Evolutionary conservation across 352 stramenopile genomes (phyloP).

Genomic region (Pythium biforme): DNA sequence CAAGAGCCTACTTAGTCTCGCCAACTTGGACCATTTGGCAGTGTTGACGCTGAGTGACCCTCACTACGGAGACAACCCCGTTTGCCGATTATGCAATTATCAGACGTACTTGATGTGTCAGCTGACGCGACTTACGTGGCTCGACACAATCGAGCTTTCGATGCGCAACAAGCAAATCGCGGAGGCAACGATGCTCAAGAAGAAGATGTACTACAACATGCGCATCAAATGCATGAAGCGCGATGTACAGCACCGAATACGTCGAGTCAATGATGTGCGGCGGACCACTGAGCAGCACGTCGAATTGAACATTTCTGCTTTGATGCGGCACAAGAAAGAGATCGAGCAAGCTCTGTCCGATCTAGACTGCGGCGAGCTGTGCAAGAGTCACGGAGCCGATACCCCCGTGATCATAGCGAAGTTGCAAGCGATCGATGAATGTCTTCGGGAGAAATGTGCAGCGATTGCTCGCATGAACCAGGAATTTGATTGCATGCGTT

Average conservation of each 20-base stretch:
- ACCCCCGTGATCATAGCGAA: conserved; percentile 26
- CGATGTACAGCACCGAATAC: conserved; percentile 60
- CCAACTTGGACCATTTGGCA: conserved; percentile 58
- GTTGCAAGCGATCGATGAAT: conserved; percentile 37
- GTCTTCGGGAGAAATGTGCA: conserved; percentile 38
- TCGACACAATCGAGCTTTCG: conserved; percentile 80
- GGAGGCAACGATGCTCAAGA: conserved; percentile 92
- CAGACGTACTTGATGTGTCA: conserved; percentile 91
- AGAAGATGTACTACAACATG: conserved; percentile 96
- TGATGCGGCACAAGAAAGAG: conserved; percentile 64
- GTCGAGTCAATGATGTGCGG: conserved; percentile 45
- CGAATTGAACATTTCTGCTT: conserved; percentile 39
- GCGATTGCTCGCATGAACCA: conserved; percentile 51
- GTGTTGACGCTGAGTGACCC: conserved; percentile 81
- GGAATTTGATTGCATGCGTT: conserved; percentile 56
- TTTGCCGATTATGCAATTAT: conserved; percentile 92
- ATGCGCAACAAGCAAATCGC: conserved; percentile 84
- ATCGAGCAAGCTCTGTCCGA: conserved; percentile 47
- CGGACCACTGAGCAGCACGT: conserved; percentile 47
- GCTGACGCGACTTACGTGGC: conserved; percentile 52
- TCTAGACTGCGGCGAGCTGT: background rate
- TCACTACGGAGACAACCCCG: conserved; percentile 90
- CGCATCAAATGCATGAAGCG: conserved; percentile 89
- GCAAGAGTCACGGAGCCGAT: background rate
- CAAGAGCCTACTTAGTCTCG: conserved; percentile 79